Percentiles rank a stretch among this genome's conserved stretches.
phyloP scores from a whole-genome alignment of 768 basidiomycete species.

The Boletus pseudo-olivaceus region DNA sequence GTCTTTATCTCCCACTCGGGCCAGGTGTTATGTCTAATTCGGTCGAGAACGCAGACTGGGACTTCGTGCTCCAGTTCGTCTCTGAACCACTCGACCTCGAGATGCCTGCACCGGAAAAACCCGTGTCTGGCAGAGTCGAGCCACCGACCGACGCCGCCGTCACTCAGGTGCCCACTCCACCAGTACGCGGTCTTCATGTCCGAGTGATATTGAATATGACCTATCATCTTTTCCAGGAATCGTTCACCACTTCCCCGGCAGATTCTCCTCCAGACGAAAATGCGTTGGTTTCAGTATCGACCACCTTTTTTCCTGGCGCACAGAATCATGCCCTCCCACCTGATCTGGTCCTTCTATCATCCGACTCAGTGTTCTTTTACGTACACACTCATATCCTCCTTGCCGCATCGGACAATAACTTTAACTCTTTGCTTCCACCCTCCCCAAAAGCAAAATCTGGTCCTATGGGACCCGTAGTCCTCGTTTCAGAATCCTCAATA shows the following conservation, averaged over 20 bases:
- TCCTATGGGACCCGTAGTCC: constrained; percentile 50
- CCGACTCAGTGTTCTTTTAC: constrained; percentile 83
- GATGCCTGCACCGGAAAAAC: constrained; percentile 35
- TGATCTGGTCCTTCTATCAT: constrained; percentile 63
- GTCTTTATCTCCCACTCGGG: background rate
- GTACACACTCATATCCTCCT: constrained; percentile 62
- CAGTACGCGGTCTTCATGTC: constrained; percentile 38
- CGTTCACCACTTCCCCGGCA: constrained; percentile 31
- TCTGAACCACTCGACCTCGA: constrained; percentile 42
- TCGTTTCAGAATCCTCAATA: constrained; percentile 56
- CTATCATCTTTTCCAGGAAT: constrained; percentile 23
- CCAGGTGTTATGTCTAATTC: constrained; percentile 18
- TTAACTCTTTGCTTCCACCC: constrained; percentile 54
- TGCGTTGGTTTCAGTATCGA: constrained; percentile 69
- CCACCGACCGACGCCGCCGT: constrained; percentile 9
- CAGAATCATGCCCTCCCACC: constrained; percentile 53
- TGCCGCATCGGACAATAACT: constrained; percentile 58
- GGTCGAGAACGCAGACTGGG: constrained; percentile 53
- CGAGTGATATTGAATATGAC: constrained; percentile 3
- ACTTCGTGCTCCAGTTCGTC: constrained; percentile 60
- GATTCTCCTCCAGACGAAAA: constrained; percentile 38
- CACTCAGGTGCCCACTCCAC: constrained; percentile 61
- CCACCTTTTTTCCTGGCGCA: constrained; percentile 75
- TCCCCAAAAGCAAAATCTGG: constrained; percentile 37
- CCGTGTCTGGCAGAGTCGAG: constrained; percentile 25